A percentile compares a stretch with the other conserved stretches of the same genome.
Conservation (phyloP, 345 rosid species). For the Brassica napus region Da-Ae NC_063443.1:18517501-18518000, state of each 20-base stretch:
- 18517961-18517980: constrained; percentile 39
- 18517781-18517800: constrained; percentile 23
- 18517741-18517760: constrained; percentile 4
- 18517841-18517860: constrained; percentile 24
- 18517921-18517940: constrained; percentile 27
- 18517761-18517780: neutral
- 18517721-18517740: constrained; percentile 48
- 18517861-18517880: constrained; percentile 23
- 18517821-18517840: constrained; percentile 19
- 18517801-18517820: constrained; percentile 25
- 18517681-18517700: constrained; percentile 95
- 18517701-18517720: constrained; percentile 72
- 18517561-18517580: constrained; percentile 66
- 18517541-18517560: constrained; percentile 13
- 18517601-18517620: constrained; percentile 71
- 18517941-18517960: constrained; percentile 28
- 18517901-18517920: constrained; percentile 23
- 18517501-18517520: constrained; percentile 77
- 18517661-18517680: constrained; percentile 90
- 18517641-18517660: constrained; percentile 85
- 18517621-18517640: constrained; percentile 91
- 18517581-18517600: constrained; percentile 76
- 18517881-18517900: constrained; percentile 29
- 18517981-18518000: constrained; percentile 23
- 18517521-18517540: constrained; percentile 57